These are phyloP conservation scores for Wickerhamomyces bisporus DNA, from an alignment of 805 yeast species.

Conservation along the genomic window DNA sequence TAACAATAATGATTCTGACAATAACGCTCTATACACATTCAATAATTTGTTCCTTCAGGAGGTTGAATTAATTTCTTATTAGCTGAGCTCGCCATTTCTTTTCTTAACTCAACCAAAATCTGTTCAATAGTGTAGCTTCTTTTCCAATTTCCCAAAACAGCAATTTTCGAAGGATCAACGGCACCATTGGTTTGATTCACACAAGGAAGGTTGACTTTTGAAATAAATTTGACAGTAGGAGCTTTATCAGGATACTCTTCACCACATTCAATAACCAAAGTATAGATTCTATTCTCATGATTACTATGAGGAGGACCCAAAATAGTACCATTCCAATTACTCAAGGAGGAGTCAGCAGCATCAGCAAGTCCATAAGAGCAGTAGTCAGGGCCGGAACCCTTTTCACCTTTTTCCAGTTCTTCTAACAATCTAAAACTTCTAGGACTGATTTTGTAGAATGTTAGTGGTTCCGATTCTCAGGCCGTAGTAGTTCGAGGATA, in stretches of 20 bases:
- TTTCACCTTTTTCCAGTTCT: conserved; percentile 97
- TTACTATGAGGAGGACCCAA: conserved; percentile 91
- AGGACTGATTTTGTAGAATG: conserved; percentile 45
- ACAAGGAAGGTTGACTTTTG: conserved; percentile 87
- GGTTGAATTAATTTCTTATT: conserved; percentile 91
- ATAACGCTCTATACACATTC: conserved; percentile 1
- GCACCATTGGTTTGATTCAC: conserved; percentile 64
- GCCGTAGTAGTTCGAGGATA: neutral
- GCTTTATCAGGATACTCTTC: conserved; percentile 83
- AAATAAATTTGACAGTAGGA: conserved; percentile 73
- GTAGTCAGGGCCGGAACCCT: conserved; percentile 94
- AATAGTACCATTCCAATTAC: conserved; percentile 96
- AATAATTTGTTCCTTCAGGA: conserved; percentile 73
- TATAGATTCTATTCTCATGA: conserved; percentile 92
- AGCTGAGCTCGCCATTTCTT: conserved; percentile 78
- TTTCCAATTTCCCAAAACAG: conserved; percentile 78
- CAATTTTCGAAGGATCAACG: conserved; percentile 50
- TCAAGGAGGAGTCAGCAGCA: conserved; percentile 88
- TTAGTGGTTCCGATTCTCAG: neutral
- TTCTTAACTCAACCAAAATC: conserved; percentile 81
- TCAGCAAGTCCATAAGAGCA: conserved; percentile 93
- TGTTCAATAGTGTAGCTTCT: conserved; percentile 90
- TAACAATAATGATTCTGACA: conserved; percentile 2
- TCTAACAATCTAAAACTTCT: conserved; percentile 92
- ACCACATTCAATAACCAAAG: conserved; percentile 77